Evolutionary conservation across 495 filamentous ascomycete species (phyloP).

Genomic region (Penicillium subrubescens): DNA sequence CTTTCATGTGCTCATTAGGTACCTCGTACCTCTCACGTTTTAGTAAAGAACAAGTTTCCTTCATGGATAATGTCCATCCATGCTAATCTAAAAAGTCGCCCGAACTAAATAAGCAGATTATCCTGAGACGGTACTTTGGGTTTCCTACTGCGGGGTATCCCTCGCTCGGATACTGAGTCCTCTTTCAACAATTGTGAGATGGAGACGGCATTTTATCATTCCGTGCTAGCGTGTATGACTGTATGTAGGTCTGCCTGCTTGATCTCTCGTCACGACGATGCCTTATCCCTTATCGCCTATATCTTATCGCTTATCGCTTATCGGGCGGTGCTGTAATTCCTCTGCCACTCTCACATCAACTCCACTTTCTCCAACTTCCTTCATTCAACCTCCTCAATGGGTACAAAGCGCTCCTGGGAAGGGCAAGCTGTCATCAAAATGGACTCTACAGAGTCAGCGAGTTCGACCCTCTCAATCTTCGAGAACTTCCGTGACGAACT

Average conservation of each 20-base stretch:
- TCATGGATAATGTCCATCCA: too few relatives aligned
- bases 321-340: background rate
- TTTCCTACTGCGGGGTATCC: background rate
- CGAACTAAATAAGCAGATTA: background rate
- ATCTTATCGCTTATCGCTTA: background rate
- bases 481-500: conserved; percentile 81
- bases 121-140: background rate
- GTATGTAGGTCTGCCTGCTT: too few relatives aligned
- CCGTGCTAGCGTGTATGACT: background rate
- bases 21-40: too few relatives aligned
- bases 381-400: conserved; percentile 26
- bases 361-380: conserved; percentile 12
- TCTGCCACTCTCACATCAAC: conserved; percentile 21
- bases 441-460: conserved; percentile 29
- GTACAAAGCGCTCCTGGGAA: conserved; percentile 62
- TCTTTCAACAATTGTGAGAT: background rate
- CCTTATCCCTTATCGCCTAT: background rate
- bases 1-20: too few relatives aligned
- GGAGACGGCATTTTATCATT: too few relatives aligned
- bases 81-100: background rate
- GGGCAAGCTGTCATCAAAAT: conserved; percentile 51
- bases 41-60: too few relatives aligned
- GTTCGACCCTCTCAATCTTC: conserved; percentile 72
- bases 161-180: background rate
- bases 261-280: background rate